These are phyloP conservation scores for Viola pubescens DNA, from an alignment of 441 rosid genomes.

Conservation along the genomic window DNA sequence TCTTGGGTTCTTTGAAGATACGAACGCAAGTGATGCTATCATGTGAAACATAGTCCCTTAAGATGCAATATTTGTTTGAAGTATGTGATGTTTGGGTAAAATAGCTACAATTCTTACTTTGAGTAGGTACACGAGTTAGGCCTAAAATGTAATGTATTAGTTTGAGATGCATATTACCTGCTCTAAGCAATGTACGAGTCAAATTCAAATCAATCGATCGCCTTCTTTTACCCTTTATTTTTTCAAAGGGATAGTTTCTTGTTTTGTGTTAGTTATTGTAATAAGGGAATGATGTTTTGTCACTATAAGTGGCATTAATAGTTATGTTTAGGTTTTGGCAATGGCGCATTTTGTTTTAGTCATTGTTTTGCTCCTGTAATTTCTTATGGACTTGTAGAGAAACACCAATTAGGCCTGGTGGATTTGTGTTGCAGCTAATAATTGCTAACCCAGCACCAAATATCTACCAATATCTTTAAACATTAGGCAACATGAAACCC, in stretches of 20 bases:
- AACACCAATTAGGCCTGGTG: too few species aligned
- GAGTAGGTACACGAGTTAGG: neutral
- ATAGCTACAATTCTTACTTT: constrained; percentile 6
- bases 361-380: too few species aligned
- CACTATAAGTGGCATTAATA: too few species aligned
- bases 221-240: too few species aligned
- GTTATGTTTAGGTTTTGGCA: too few species aligned
- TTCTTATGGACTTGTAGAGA: too few species aligned
- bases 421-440: neutral
- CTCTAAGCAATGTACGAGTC: neutral
- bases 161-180: neutral
- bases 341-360: too few species aligned
- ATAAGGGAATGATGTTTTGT: too few species aligned
- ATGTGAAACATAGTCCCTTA: neutral
- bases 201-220: too few species aligned
- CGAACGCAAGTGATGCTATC: neutral
- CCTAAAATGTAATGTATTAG: neutral
- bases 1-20: constrained; percentile 11
- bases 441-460: constrained; percentile 24
- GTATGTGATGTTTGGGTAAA: constrained; percentile 14
- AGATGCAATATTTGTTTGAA: neutral
- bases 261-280: too few species aligned
- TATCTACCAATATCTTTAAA: constrained; percentile 27
- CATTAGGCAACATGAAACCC: constrained; percentile 23
- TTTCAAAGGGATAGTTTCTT: too few species aligned